Evolutionary conservation across 139 green algal genomes (phyloP), one percentile per base, ranked within the genome.

Genomic region (Chlamydomonas eustigma): DNA sequence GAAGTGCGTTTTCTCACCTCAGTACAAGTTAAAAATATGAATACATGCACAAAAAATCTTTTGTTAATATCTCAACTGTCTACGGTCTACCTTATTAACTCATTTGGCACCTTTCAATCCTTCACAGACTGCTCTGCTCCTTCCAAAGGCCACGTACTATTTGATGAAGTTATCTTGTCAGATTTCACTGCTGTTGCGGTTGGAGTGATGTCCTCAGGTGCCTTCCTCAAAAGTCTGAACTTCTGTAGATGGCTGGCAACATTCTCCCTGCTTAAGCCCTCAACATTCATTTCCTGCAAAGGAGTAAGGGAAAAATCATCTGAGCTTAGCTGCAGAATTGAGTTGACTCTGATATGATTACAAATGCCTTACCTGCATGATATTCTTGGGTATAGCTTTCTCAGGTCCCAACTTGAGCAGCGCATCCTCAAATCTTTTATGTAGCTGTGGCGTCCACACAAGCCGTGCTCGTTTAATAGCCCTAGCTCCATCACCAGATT

Each of bases 381-480:
- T 96, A 34, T 91, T 91, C 75, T 97, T 98, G 28, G 94, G 94
- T 44, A 95, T 89, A 0, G 93, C 91, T 35, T 88, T 83, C 0
- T 94, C 85, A 35, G 90, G 72, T 0, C 92, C 92, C 73, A 92
- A 85, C 63, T 87, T 88, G 22, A 83, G 67, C 18, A 97, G 84
- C 12, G 93, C 91, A 0, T 92, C 87, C 78, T 95, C 75, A 79
- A 98, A 98, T 38, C 88, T 81, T 30, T 89, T 73, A 79, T 98
- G 94, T 78, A 98, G 89, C 82, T 94, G 84, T 0, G 88, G 70
- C 18, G 93, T 98, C 94, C 94, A 98, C 28, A 97, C 89, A 64
- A 98, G 83, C 3, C 93, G 79, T 31, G 87, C 79, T 25, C 87
- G 77, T 80, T 97, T 94, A 0, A 92, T 50, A 30, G 89, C 81